Percentiles rank a stretch among this genome's conserved stretches.
phyloP scores from a whole-genome alignment of 257 asterid species.

The Fraxinus anomala region DNA sequence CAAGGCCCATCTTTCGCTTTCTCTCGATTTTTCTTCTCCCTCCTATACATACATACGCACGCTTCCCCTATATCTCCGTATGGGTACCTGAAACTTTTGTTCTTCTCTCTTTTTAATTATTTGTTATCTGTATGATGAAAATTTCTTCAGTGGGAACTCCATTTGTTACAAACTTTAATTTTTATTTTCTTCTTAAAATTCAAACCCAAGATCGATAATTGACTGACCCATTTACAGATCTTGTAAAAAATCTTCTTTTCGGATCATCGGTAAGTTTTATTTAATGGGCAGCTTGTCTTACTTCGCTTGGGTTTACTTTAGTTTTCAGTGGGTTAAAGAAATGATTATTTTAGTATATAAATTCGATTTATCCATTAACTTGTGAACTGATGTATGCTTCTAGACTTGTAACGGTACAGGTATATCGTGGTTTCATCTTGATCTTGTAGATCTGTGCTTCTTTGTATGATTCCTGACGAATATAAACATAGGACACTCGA shows the following conservation, averaged over 20 bases:
- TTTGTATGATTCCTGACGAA: slow-evolving; percentile 1
- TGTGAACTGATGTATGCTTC: not conserved
- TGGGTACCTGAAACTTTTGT: slow-evolving; percentile 2
- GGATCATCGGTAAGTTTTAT: slow-evolving; percentile 35
- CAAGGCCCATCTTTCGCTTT: slow-evolving; percentile 39
- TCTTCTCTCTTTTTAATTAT: not conserved
- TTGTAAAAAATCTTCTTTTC: slow-evolving; percentile 25
- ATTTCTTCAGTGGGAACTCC: not conserved
- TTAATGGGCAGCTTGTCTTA: not conserved
- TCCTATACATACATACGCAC: slow-evolving; percentile 14
- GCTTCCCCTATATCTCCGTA: slow-evolving; percentile 16
- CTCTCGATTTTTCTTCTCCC: slow-evolving; percentile 35
- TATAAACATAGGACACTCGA: not conserved
- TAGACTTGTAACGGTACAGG: slow-evolving; percentile 13
- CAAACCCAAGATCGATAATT: slow-evolving; percentile 34
- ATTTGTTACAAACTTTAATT: slow-evolving; percentile 7
- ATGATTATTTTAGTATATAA: not conserved
- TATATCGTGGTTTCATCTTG: not conserved
- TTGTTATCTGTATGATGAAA: slow-evolving; percentile 22
- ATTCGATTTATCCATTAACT: slow-evolving; percentile 10
- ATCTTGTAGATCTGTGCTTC: slow-evolving; percentile 19
- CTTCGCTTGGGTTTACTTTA: slow-evolving; percentile 43
- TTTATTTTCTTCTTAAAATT: slow-evolving; percentile 14
- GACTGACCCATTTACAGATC: slow-evolving; percentile 38
- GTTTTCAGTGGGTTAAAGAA: slow-evolving; percentile 19